Percentiles rank a stretch among this genome's conserved stretches.
phyloP scores from a whole-genome alignment of 2,329 filamentous ascomycete species.

The Parastagonospora nodorum region DNA sequence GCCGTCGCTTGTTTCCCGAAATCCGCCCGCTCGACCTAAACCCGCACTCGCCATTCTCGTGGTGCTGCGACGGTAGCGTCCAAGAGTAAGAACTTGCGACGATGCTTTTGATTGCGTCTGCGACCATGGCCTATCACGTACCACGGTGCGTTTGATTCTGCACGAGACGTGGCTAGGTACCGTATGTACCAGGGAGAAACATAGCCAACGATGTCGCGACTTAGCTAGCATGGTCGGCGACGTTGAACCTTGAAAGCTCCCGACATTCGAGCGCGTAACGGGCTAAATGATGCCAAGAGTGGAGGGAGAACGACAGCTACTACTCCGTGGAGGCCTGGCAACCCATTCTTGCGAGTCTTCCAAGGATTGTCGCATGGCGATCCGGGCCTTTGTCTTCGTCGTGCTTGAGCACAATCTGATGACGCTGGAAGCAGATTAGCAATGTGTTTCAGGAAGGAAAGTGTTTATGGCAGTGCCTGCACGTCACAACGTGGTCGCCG shows the following conservation, averaged over 20 bases:
- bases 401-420: too few species aligned
- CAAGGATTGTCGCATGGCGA: too few species aligned
- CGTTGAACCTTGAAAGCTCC: not conserved
- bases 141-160: slow-evolving; percentile 7
- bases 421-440: too few species aligned
- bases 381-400: too few species aligned
- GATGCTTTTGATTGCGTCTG: slow-evolving; percentile 18
- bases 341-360: too few species aligned
- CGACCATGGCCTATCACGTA: slow-evolving; percentile 12
- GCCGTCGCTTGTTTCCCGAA: too few species aligned
- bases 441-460: too few species aligned
- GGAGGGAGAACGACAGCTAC: slow-evolving; percentile 7
- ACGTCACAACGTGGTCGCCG: too few species aligned
- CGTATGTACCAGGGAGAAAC: slow-evolving; percentile 20
- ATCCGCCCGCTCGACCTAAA: too few species aligned
- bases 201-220: slow-evolving; percentile 22
- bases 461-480: too few species aligned
- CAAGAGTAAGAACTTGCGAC: slow-evolving; percentile 6
- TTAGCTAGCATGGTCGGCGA: not conserved
- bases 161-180: slow-evolving; percentile 15
- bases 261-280: not conserved
- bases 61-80: slow-evolving; percentile 6
- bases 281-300: slow-evolving; percentile 3
- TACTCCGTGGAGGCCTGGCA: not conserved
- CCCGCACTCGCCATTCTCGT: too few species aligned